phyloP scores from a whole-genome alignment of 441 rosid species.

The Syzygium syzygioides region DNA sequence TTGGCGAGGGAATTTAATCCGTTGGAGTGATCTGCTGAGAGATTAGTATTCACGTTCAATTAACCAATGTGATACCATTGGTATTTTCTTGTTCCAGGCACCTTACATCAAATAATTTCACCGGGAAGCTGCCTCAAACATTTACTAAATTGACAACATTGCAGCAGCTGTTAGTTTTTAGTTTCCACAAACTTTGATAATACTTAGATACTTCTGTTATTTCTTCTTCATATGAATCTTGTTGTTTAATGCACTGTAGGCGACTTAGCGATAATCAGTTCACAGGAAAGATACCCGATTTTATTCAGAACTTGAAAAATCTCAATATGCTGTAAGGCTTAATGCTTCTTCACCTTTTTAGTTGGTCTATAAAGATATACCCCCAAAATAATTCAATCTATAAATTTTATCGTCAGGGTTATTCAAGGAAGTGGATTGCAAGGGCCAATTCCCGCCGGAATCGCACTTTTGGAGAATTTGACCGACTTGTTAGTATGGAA shows the following conservation, averaged over 20 bases:
- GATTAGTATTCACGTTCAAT: not conserved
- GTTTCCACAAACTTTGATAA: not conserved
- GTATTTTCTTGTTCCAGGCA: not conserved
- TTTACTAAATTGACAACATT: not conserved
- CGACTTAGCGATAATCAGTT: not conserved
- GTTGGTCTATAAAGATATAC: not conserved
- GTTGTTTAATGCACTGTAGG: not conserved
- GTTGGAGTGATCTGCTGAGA: not conserved
- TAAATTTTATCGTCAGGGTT: not conserved
- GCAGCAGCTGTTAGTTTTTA: not conserved
- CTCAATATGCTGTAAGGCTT: not conserved
- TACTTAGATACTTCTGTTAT: not conserved
- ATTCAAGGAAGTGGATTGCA: constrained; percentile 9
- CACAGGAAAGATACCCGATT: not conserved
- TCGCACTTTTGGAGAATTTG: not conserved
- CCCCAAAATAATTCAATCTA: too few species aligned
- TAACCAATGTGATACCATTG: not conserved
- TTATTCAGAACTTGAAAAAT: not conserved
- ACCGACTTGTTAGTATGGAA: not conserved
- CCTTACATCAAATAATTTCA: constrained; percentile 2
- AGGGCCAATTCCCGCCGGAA: constrained; percentile 2
- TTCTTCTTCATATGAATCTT: not conserved
- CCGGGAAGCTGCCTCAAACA: not conserved
- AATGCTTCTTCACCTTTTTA: not conserved
- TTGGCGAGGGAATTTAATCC: not conserved